These are phyloP conservation scores for Aspergillus awamori DNA, from an alignment of 2,329 filamentous ascomycete species.

Conservation along the genomic window DNA sequence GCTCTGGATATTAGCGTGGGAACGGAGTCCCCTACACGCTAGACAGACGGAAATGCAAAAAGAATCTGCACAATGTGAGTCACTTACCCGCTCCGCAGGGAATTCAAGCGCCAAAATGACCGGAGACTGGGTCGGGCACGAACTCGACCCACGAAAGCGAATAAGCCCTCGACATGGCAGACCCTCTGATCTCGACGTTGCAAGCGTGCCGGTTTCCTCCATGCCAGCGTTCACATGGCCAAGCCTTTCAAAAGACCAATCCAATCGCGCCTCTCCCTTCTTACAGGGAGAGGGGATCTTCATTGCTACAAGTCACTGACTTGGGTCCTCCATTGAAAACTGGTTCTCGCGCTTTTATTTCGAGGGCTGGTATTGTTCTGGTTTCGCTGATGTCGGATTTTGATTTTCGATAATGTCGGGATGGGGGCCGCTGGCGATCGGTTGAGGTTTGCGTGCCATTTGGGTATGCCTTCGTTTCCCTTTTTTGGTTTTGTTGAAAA, in stretches of 20 bases:
- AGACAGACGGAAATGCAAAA: slow-evolving; percentile 14
- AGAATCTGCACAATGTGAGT: neutral
- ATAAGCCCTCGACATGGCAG: slow-evolving; percentile 1
- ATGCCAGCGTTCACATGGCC: slow-evolving; percentile 35
- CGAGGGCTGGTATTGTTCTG: slow-evolving; percentile 15
- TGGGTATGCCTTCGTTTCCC: slow-evolving; percentile 1
- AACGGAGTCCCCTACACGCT: slow-evolving; percentile 5
- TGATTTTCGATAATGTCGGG: slow-evolving; percentile 4
- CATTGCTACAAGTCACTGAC: slow-evolving; percentile 49
- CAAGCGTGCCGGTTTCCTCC: slow-evolving; percentile 22
- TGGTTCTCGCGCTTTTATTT: slow-evolving; percentile 27
- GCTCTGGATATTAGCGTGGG: neutral
- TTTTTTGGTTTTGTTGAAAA: slow-evolving; percentile 10
- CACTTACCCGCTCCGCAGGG: slow-evolving; percentile 23
- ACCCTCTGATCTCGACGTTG: slow-evolving; percentile 12
- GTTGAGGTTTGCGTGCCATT: slow-evolving; percentile 11
- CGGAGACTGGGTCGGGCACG: slow-evolving; percentile 29
- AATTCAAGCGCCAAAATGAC: slow-evolving; percentile 41
- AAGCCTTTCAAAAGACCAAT: slow-evolving; percentile 44
- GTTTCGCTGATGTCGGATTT: slow-evolving; percentile 11
- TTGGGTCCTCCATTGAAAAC: slow-evolving; percentile 34
- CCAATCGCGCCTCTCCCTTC: slow-evolving; percentile 28
- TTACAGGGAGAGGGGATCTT: slow-evolving; percentile 29
- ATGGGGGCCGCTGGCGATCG: slow-evolving; percentile 9
- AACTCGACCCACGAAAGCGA: slow-evolving; percentile 38